phyloP scores from a whole-genome alignment of 2,329 filamentous ascomycete species.

The Ceratocystiopsis brevicomis region DNA sequence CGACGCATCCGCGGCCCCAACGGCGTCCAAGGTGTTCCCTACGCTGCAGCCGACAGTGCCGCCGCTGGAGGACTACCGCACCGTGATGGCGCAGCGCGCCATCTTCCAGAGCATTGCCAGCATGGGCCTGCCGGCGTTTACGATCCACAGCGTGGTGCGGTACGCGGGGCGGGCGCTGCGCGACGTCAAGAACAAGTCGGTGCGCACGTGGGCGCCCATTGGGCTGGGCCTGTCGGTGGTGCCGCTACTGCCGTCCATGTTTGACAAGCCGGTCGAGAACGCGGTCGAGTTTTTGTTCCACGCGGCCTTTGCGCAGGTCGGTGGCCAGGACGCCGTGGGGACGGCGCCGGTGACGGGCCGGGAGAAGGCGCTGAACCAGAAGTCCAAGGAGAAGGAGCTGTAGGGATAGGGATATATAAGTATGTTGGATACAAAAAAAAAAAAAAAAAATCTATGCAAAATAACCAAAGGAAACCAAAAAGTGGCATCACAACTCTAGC shows the following conservation, averaged over 20 bases:
- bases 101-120: constrained; percentile 80
- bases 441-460: background rate
- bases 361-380: constrained; percentile 24
- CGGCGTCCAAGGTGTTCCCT: too few relatives aligned
- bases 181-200: constrained; percentile 50
- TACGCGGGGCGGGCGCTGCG: constrained; percentile 82
- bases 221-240: constrained; percentile 63
- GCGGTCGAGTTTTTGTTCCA: constrained; percentile 85
- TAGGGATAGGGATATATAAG: constrained; percentile 7
- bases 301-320: constrained; percentile 55
- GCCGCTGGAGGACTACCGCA: constrained; percentile 73
- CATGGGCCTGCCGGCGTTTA: constrained; percentile 89
- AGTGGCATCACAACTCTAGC: too few relatives aligned
- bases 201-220: constrained; percentile 80
- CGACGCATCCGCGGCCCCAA: constrained; percentile 8
- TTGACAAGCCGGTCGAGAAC: constrained; percentile 83
- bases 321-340: constrained; percentile 40
- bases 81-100: constrained; percentile 77
- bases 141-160: constrained; percentile 78
- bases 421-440: background rate
- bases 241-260: constrained; percentile 65
- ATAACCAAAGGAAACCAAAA: background rate
- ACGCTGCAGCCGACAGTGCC: constrained; percentile 28
- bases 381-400: constrained; percentile 26
- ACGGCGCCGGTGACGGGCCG: constrained; percentile 34